These are phyloP conservation scores for Panicum hallii DNA, from an alignment of 202 grass and related monocot species.

Conservation along the genomic window DNA sequence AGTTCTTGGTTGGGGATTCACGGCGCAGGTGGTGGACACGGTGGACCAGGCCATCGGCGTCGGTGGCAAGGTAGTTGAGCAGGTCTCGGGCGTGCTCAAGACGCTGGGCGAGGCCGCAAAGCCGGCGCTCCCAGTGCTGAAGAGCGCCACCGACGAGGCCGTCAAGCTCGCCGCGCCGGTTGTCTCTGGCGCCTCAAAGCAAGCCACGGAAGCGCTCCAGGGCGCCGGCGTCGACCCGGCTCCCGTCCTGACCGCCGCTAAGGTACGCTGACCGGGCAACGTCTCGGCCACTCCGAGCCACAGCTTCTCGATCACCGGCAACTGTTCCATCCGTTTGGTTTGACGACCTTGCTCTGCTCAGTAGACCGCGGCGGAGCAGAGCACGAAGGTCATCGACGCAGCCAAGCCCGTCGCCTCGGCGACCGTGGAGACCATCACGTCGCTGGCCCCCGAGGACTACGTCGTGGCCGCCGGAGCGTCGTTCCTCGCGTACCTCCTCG, in stretches of 20 bases:
- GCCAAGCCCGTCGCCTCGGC: conserved; percentile 79
- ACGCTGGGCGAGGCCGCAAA: conserved; percentile 66
- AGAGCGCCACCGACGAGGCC: conserved; percentile 71
- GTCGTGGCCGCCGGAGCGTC: conserved; percentile 65
- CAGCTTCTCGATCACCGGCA: background rate
- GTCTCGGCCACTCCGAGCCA: background rate
- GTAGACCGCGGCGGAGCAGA: conserved; percentile 76
- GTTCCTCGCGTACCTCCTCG: conserved; percentile 82
- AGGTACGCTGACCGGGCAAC: conserved; percentile 47
- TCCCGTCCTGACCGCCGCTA: conserved; percentile 67
- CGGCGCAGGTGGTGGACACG: conserved; percentile 67
- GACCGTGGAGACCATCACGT: conserved; percentile 74
- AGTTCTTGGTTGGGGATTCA: background rate
- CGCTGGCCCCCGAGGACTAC: conserved; percentile 51
- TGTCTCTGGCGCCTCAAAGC: conserved; percentile 70
- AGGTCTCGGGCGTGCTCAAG: conserved; percentile 54
- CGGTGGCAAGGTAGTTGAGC: conserved; percentile 54
- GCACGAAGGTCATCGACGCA: conserved; percentile 69
- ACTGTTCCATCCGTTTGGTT: conserved; percentile 2
- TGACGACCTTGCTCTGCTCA: conserved; percentile 43
- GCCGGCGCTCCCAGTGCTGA: conserved; percentile 72
- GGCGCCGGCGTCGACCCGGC: conserved; percentile 76
- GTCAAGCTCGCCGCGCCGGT: conserved; percentile 82
- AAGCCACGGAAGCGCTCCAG: conserved; percentile 74
- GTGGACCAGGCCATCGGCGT: conserved; percentile 63